A percentile compares a stretch with the other conserved stretches of the same genome.
Evolutionary conservation across 352 stramenopile genomes (phyloP).

Genomic region (Phytophthora pistaciae): DNA sequence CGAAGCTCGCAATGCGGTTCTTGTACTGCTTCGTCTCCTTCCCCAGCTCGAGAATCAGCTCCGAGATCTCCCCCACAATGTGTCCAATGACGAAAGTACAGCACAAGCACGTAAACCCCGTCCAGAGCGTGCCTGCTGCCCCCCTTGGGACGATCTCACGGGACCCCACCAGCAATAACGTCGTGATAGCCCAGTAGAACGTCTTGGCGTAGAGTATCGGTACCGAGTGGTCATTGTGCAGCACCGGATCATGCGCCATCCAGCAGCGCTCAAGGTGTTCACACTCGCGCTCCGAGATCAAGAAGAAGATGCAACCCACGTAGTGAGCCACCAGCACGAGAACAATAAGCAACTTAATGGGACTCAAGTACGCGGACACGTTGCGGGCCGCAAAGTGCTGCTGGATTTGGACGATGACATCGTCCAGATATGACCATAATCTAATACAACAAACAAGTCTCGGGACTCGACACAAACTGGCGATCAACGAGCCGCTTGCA

Average conservation of each 20-base stretch:
- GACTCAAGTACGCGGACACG: constrained; percentile 62
- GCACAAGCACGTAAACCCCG: constrained; percentile 58
- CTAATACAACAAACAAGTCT: constrained; percentile 46
- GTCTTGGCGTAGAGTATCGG: constrained; percentile 62
- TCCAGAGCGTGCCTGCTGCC: constrained; percentile 61
- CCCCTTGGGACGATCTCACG: constrained; percentile 66
- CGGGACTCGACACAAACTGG: constrained; percentile 56
- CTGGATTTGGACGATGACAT: constrained; percentile 49
- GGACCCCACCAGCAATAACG: constrained; percentile 65
- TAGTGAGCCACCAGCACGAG: constrained; percentile 70
- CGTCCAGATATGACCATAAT: constrained; percentile 48
- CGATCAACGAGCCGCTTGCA: constrained; percentile 41
- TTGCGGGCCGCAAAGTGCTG: constrained; percentile 41
- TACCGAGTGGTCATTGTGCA: constrained; percentile 60
- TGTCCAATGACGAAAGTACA: constrained; percentile 78
- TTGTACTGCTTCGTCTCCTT: constrained; percentile 72
- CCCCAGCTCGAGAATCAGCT: constrained; percentile 73
- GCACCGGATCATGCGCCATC: constrained; percentile 66
- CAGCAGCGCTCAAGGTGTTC: constrained; percentile 55
- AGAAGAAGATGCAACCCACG: constrained; percentile 68
- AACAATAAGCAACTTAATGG: constrained; percentile 61
- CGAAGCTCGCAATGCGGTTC: constrained; percentile 62
- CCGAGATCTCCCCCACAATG: constrained; percentile 76
- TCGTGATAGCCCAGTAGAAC: constrained; percentile 79
- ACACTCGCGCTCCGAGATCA: constrained; percentile 64